phyloP scores from a whole-genome alignment of 768 basidiomycete genomes.

The Mycena sanguinolenta region DNA sequence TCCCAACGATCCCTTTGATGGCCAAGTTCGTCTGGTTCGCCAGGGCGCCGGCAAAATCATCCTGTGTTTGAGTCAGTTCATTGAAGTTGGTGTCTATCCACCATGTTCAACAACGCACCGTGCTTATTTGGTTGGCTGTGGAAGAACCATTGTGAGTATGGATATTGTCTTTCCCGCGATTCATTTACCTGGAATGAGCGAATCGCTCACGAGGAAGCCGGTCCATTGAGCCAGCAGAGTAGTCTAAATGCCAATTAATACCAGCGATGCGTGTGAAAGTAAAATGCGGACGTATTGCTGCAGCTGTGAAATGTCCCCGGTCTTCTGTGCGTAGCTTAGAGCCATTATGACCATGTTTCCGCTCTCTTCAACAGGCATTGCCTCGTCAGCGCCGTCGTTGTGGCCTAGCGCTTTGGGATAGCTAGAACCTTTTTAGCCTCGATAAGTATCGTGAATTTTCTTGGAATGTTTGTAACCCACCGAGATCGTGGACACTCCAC shows the following conservation, averaged over 20 bases:
- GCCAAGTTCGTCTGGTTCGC: slow-evolving; percentile 79
- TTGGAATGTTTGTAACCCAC: slow-evolving; percentile 45
- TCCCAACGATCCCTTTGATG: slow-evolving; percentile 78
- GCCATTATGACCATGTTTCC: slow-evolving; percentile 84
- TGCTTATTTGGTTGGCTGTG: slow-evolving; percentile 63
- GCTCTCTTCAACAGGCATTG: slow-evolving; percentile 74
- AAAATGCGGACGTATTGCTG: slow-evolving; percentile 53
- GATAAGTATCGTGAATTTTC: neutral
- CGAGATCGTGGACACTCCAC: slow-evolving; percentile 75
- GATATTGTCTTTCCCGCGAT: neutral
- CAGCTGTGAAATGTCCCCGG: slow-evolving; percentile 64
- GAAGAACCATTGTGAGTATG: neutral
- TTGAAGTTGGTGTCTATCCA: neutral
- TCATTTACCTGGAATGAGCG: slow-evolving; percentile 57
- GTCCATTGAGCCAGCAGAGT: slow-evolving; percentile 73
- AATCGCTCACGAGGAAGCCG: slow-evolving; percentile 64
- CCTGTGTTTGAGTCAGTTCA: slow-evolving; percentile 32
- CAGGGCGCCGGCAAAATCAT: slow-evolving; percentile 64
- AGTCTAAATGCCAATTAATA: slow-evolving; percentile 1
- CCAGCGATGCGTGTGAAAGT: neutral
- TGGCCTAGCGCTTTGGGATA: slow-evolving; percentile 56
- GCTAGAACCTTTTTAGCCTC: slow-evolving; percentile 45
- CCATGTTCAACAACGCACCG: slow-evolving; percentile 30
- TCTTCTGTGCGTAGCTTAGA: slow-evolving; percentile 69
- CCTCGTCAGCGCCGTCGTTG: slow-evolving; percentile 62